Base-by-base conservation (phyloP, 176 grass and related monocot species). In the Melocanna baccifera region DNA sequence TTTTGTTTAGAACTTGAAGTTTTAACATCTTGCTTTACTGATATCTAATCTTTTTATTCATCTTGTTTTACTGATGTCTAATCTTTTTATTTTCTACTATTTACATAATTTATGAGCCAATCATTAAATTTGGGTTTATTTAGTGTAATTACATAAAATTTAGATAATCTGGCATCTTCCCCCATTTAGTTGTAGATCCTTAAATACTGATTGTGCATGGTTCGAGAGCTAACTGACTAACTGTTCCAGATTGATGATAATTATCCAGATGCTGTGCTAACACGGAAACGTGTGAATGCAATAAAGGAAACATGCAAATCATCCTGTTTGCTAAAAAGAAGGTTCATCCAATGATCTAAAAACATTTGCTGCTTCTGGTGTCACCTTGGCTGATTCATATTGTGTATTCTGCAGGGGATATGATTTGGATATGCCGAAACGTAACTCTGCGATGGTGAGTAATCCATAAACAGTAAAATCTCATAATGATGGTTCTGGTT, bases 271-370 rank as follows among this genome's bases (percentile, higher is more conserved):
- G 70, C 85, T 2, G 41, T 25, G 70, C 53, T 94, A 40, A 94
- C 88, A 23, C 77, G 57, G 55, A 51, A 80, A 86, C 79, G 82
- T 26, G 73, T 86, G 64, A 86, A 91, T 39, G 83, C 82, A 48
- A 88, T 94, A 70, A 84, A 94, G 58, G 85, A 88, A 9, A 69
- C 74, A 40, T 94, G 91, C 86, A 68, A 75, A 29, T 84, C 83
- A 41, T 94, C 91, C 13, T 86, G 88, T 9, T 77, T 87, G 57
- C 80, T 91, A 39, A 86, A 74, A 65, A 86, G 40, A 88, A 90
- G 91, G 91, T 94, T 86, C 51, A 62, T 76, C 48, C 23, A 88
- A 67, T 83, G 81, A 84, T 84, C 30, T 41, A 51, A 23, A 80
- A 28, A 14, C 30, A 55, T 43, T 65, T 40, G 50, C 42, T 83